These are phyloP conservation scores for Aspergillus clavatus DNA, from an alignment of 2,329 filamentous ascomycete genomes.

Conservation along the genomic window DNA sequence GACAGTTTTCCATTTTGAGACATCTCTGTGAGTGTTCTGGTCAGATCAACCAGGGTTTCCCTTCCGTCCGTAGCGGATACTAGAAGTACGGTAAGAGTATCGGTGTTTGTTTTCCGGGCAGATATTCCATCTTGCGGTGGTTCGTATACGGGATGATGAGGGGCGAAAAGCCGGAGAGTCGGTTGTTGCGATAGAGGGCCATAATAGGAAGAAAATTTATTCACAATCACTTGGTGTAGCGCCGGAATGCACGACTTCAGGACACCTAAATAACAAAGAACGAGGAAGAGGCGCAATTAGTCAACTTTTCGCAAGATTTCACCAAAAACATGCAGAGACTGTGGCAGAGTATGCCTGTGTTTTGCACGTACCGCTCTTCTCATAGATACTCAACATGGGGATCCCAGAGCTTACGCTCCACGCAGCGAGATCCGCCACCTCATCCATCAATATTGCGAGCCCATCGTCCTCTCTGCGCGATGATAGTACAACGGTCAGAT, in stretches of 20 bases:
- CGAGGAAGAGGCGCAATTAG: no score
- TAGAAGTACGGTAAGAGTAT: constrained; percentile 61
- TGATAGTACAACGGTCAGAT: constrained; percentile 81
- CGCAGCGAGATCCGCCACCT: constrained; percentile 84
- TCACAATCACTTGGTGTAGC: constrained; percentile 71
- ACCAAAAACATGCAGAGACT: background rate
- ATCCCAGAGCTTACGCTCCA: constrained; percentile 93
- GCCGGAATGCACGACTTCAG: constrained; percentile 87
- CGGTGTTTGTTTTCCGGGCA: constrained; percentile 20
- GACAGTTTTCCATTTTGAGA: constrained; percentile 80
- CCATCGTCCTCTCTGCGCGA: constrained; percentile 66
- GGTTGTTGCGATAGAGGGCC: constrained; percentile 63
- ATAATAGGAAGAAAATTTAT: constrained; percentile 83
- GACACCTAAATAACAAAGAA: constrained; percentile 54
- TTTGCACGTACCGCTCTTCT: constrained; percentile 67
- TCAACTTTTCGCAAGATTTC: background rate
- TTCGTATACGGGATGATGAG: constrained; percentile 55
- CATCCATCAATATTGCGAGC: constrained; percentile 77
- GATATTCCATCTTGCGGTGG: constrained; percentile 12
- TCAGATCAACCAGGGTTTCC: constrained; percentile 91
- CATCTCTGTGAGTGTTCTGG: constrained; percentile 92
- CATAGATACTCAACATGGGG: constrained; percentile 81
- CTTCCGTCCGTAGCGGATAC: constrained; percentile 85
- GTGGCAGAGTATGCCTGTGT: background rate
- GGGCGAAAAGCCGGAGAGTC: constrained; percentile 65